phyloP scores from a whole-genome alignment of 2,329 filamentous ascomycete genomes.

The Byssoonygena ceratinophila region DNA sequence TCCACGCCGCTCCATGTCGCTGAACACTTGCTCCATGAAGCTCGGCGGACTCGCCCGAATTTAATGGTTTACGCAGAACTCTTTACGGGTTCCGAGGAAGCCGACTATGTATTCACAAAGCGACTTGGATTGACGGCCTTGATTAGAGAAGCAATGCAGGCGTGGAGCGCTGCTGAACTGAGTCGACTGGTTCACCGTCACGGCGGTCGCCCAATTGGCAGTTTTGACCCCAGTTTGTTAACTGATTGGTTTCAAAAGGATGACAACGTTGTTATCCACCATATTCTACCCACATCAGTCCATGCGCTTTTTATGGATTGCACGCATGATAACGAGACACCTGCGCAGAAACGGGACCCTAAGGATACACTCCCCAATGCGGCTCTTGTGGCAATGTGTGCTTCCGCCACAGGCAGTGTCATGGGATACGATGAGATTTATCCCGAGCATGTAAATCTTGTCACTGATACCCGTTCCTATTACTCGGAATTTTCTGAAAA shows the following conservation, averaged over 20 bases:
- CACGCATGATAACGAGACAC: conserved; percentile 95
- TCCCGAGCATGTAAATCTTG: conserved; percentile 81
- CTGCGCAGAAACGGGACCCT: conserved; percentile 87
- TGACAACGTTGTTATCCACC: conserved; percentile 56
- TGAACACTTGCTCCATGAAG: conserved; percentile 88
- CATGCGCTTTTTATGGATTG: conserved; percentile 98
- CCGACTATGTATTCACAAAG: conserved; percentile 93
- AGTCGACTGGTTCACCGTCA: conserved; percentile 88
- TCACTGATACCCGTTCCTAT: conserved; percentile 78
- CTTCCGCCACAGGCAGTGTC: conserved; percentile 85
- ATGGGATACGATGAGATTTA: conserved; percentile 98
- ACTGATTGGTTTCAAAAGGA: conserved; percentile 46
- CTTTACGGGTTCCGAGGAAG: conserved; percentile 90
- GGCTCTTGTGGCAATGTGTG: conserved; percentile 89
- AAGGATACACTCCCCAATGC: conserved; percentile 90
- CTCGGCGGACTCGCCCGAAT: conserved; percentile 75
- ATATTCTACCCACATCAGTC: conserved; percentile 76
- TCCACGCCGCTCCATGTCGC: conserved; percentile 91
- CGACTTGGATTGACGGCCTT: conserved; percentile 80
- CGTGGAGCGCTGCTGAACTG: conserved; percentile 88
- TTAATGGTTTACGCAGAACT: conserved; percentile 89
- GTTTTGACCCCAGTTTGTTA: conserved; percentile 87
- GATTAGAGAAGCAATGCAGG: conserved; percentile 96
- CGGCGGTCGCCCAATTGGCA: conserved; percentile 87
- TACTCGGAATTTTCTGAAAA: conserved; percentile 60